Percentiles rank a stretch among this genome's conserved stretches.
These are phyloP conservation scores for Hypericum perforatum DNA, from an alignment of 345 rosid species.

Conservation along the genomic window DNA sequence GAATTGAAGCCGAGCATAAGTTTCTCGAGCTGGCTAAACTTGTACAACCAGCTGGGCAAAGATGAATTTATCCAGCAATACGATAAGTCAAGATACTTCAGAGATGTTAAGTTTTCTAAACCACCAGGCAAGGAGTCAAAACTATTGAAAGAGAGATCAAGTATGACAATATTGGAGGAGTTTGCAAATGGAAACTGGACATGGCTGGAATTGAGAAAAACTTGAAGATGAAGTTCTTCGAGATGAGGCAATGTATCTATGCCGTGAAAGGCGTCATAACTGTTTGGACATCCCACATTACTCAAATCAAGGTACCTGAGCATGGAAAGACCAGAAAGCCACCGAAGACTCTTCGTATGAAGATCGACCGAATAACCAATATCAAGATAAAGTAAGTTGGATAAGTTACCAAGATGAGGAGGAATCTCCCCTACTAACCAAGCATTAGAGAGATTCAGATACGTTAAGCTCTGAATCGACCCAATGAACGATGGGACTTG, in stretches of 20 bases:
- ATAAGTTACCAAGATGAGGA: slow-evolving; percentile 1
- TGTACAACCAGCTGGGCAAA: not conserved
- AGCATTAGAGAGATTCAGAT: not conserved
- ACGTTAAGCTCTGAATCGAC: no score
- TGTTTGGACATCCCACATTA: not conserved
- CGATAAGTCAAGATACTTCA: not conserved
- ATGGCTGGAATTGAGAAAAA: no score
- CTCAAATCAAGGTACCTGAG: slow-evolving; percentile 2
- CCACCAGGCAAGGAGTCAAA: not conserved
- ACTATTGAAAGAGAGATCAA: not conserved
- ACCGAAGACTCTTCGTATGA: not conserved
- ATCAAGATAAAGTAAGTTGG: slow-evolving; percentile 1
- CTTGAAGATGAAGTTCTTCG: not conserved
- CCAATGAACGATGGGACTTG: no score
- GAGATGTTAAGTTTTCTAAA: slow-evolving; percentile 8
- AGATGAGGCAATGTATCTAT: not conserved
- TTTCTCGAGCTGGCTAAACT: not conserved
- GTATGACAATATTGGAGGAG: no score
- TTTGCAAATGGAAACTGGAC: no score
- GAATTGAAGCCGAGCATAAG: not conserved
- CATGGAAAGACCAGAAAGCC: slow-evolving; percentile 4
- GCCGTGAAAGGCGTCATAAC: not conserved
- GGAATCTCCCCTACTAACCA: not conserved
- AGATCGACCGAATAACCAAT: not conserved
- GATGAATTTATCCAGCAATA: not conserved